Percentiles rank a stretch among this genome's conserved stretches.
Evolutionary conservation across 106 monocot genomes (phyloP).

Genomic region (Phalaenopsis equestris): DNA sequence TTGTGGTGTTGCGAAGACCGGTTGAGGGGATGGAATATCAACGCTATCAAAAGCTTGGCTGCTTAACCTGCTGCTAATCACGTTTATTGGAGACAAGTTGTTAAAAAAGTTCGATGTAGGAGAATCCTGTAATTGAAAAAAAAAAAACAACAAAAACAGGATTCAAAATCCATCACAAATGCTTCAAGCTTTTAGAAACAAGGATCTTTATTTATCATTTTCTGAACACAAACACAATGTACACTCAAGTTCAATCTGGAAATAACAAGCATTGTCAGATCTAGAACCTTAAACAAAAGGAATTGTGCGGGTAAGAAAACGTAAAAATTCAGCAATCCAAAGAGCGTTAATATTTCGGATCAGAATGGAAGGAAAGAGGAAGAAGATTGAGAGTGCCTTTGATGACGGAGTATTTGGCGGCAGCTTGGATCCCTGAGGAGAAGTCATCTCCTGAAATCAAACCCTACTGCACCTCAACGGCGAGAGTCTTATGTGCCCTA

Average conservation of each 20-base stretch:
- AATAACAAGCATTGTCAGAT: not conserved
- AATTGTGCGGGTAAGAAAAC: not conserved
- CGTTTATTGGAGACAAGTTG: slow-evolving; percentile 40
- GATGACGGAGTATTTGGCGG: not conserved
- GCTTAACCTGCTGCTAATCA: slow-evolving; percentile 7
- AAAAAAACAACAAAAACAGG: not conserved
- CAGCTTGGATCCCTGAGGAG: slow-evolving; percentile 3
- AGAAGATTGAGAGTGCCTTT: not conserved
- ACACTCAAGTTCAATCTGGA: not conserved
- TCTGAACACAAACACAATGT: not conserved
- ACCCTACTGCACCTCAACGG: not conserved
- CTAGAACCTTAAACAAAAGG: not conserved
- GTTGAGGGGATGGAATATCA: slow-evolving; percentile 36
- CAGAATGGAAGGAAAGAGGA: slow-evolving; percentile 1
- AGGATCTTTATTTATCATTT: not conserved
- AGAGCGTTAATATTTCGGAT: not conserved
- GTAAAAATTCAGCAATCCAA: not conserved
- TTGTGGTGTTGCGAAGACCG: slow-evolving; percentile 40
- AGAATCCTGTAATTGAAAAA: slow-evolving; percentile 32
- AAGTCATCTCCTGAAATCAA: slow-evolving; percentile 3
- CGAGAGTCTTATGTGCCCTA: not conserved
- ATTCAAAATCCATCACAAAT: not conserved
- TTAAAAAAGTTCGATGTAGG: slow-evolving; percentile 25
- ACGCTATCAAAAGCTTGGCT: slow-evolving; percentile 17
- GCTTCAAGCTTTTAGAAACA: not conserved